Conservation (phyloP, 805 yeast species). For the Metschnikowia santaceciliae region DNA sequence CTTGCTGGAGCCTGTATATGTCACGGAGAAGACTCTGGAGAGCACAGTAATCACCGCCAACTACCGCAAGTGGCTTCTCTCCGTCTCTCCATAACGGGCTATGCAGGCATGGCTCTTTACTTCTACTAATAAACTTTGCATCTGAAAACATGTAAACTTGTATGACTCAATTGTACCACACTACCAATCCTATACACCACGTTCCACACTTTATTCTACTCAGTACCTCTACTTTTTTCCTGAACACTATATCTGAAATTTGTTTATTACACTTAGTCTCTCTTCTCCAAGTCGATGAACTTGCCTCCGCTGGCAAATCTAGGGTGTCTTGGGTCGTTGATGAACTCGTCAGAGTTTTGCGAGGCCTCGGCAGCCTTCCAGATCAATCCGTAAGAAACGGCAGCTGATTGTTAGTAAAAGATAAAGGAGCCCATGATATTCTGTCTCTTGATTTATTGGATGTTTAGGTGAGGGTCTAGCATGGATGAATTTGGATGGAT, state of each 20-base stretch:
- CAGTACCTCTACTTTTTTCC: too few relatives aligned
- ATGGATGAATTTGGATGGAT: too few relatives aligned
- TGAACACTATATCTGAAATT: too few relatives aligned
- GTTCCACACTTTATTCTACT: too few relatives aligned
- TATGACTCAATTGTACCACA: too few relatives aligned
- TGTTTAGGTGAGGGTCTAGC: too few relatives aligned
- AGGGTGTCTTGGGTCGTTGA: constrained; percentile 96
- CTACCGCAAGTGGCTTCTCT: constrained; percentile 21
- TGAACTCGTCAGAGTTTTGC: constrained; percentile 72
- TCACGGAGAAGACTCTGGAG: constrained; percentile 11
- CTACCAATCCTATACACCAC: too few relatives aligned
- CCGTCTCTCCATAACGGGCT: constrained; percentile 15
- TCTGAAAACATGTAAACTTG: neutral
- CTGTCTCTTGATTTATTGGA: too few relatives aligned
- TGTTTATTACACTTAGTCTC: constrained; percentile 11
- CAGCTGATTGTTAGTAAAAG: constrained; percentile 36
- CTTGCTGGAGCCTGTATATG: constrained; percentile 10
- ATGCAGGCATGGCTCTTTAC: constrained; percentile 1
- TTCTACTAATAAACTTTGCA: neutral
- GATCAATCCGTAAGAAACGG: constrained; percentile 64
- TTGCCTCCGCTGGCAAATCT: constrained; percentile 59
- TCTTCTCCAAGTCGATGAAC: constrained; percentile 32
- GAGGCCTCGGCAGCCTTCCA: constrained; percentile 66
- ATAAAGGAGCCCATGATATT: too few relatives aligned
- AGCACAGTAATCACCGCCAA: constrained; percentile 16